Evolutionary conservation across 2,329 filamentous ascomycete species (phyloP).

Genomic region (Stagonosporopsis vannaccii): DNA sequence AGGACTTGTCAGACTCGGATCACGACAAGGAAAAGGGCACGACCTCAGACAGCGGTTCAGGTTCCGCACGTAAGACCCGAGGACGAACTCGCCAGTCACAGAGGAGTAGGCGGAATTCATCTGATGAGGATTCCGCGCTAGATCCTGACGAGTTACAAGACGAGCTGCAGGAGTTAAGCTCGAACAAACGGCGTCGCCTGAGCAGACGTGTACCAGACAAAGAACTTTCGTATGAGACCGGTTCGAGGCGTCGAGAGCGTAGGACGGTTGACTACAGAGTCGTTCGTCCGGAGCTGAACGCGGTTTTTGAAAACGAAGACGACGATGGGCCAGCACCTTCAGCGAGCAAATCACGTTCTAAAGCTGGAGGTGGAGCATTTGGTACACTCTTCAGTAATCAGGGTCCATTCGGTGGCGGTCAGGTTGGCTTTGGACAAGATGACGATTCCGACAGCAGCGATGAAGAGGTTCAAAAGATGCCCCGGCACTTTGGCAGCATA

Average conservation of each 20-base stretch:
- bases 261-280: slow-evolving; percentile 83
- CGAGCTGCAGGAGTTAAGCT: slow-evolving; percentile 65
- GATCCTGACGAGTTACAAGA: slow-evolving; percentile 60
- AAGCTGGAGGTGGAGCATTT: slow-evolving; percentile 64
- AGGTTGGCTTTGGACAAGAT: slow-evolving; percentile 76
- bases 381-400: slow-evolving; percentile 86
- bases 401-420: slow-evolving; percentile 90
- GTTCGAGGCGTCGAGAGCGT: slow-evolving; percentile 69
- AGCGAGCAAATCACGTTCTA: slow-evolving; percentile 70
- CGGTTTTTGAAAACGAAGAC: slow-evolving; percentile 78
- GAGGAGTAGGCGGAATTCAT: slow-evolving; percentile 56
- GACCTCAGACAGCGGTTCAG: slow-evolving; percentile 49
- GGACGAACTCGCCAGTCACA: slow-evolving; percentile 54
- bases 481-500: slow-evolving; percentile 63
- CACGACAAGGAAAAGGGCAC: slow-evolving; percentile 51
- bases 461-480: slow-evolving; percentile 77
- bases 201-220: slow-evolving; percentile 46
- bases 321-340: slow-evolving; percentile 73
- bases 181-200: slow-evolving; percentile 54
- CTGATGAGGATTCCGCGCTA: slow-evolving; percentile 57
- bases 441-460: slow-evolving; percentile 97
- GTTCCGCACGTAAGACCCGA: slow-evolving; percentile 58
- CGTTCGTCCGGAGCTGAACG: slow-evolving; percentile 73
- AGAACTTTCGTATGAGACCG: slow-evolving; percentile 61
- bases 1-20: slow-evolving; percentile 63